Evolutionary conservation across 805 yeast species (phyloP), one percentile per base, ranked within the genome.

Genomic region (Sporopachydermia lactativora): DNA sequence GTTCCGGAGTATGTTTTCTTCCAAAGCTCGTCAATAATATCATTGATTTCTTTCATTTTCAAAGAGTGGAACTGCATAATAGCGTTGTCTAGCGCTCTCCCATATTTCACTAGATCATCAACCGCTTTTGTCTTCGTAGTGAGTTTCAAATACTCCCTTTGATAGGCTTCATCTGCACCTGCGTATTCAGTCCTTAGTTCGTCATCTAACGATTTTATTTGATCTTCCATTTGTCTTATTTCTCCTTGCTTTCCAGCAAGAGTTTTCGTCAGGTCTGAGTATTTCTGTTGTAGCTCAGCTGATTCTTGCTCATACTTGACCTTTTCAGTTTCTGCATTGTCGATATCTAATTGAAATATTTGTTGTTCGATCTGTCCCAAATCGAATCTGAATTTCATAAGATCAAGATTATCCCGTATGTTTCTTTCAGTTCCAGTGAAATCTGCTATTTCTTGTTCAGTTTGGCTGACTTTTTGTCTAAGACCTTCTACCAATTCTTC

Each of bases 21-120:
- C 99, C 99, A 92, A 35, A 92, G 61, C 52, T 88, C 96, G 50
- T 84, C 92, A 37, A 92, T 65, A 24, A 85, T 81, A 44, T 81
- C 66, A 60, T 92, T 92, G 50, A 89, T 85, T 50, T 86, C 95
- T 49, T 76, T 76, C 98, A 92, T 92, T 55, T 92, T 92, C 44
- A 80, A 61, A 43, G 83, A 72, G 57, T 92, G 99, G 54, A 75
- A 89, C 52, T 77, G 77, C 95, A 92, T 88, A 38, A 92, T 89
- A 0, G 97, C 95, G 46, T 73, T 75, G 53, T 92, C 98, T 37
- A 94, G 65, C 0, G 95, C 95, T 50, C 76, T 83, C 6, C 83
- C 72, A 53, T 86, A 86, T 1, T 81, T 79, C 5, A 68, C 77
- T 37, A 92, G 63, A 59, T 92, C 99, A 41, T 81, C 84, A 3